phyloP scores from a whole-genome alignment of 306 rosid genomes.

The Oxytropis ochrocephala region DNA sequence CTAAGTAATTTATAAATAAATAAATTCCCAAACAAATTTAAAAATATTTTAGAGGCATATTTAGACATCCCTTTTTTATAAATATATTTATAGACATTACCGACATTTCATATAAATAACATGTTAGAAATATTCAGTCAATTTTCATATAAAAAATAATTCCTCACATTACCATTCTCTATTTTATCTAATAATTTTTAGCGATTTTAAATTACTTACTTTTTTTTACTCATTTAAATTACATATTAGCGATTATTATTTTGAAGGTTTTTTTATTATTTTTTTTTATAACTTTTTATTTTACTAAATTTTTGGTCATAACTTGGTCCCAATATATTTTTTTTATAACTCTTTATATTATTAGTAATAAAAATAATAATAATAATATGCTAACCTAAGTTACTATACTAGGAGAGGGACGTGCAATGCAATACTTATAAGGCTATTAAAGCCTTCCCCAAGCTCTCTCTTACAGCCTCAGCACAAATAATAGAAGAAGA shows the following conservation, averaged over 20 bases:
- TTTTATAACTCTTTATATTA: no score
- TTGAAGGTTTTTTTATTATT: no score
- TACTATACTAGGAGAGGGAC: conserved; percentile 23
- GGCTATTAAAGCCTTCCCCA: conserved; percentile 7
- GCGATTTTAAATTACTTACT: no score
- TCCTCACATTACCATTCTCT: background rate
- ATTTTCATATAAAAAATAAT: background rate
- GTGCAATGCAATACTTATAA: conserved; percentile 6
- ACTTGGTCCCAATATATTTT: no score
- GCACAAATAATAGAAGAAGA: background rate
- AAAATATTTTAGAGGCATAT: no score
- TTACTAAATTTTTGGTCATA: no score
- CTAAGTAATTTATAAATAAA: no score
- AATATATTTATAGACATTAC: background rate
- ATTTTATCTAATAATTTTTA: background rate
- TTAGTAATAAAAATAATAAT: no score
- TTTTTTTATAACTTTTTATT: no score
- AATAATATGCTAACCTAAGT: conserved; percentile 3
- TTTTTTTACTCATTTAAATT: background rate
- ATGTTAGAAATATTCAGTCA: background rate
- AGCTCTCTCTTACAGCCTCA: conserved; percentile 8
- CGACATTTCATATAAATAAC: background rate
- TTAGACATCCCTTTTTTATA: background rate
- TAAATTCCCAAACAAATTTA: no score
- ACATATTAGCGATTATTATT: background rate